A percentile compares a stretch with the other conserved stretches of the same genome.
phyloP scores from a whole-genome alignment of 257 asterid genomes.

The Solanum ossicruentum region DNA sequence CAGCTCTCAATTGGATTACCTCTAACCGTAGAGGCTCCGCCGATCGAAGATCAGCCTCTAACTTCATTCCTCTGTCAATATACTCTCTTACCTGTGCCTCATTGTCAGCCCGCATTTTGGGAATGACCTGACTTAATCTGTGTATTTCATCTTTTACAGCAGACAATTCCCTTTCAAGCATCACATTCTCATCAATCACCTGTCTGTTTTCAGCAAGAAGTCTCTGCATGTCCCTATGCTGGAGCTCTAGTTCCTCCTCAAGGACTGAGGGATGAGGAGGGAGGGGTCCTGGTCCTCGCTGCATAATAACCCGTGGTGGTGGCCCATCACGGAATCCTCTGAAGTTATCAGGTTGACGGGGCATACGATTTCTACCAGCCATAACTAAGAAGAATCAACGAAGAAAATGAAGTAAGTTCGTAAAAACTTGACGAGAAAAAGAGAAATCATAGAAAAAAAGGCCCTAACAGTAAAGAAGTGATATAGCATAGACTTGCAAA shows the following conservation, averaged over 20 bases:
- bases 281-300: slow-evolving; percentile 33
- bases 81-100: slow-evolving; percentile 73
- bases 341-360: slow-evolving; percentile 37
- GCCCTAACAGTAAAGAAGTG: not conserved
- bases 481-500: not conserved
- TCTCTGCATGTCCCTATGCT: slow-evolving; percentile 67
- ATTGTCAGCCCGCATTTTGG: slow-evolving; percentile 51
- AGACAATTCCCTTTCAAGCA: slow-evolving; percentile 68
- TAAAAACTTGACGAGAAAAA: not conserved
- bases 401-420: not conserved
- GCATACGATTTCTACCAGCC: slow-evolving; percentile 70
- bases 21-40: slow-evolving; percentile 57
- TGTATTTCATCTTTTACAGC: slow-evolving; percentile 78
- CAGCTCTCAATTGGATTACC: slow-evolving; percentile 46
- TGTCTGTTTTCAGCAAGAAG: slow-evolving; percentile 55
- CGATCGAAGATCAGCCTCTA: slow-evolving; percentile 68
- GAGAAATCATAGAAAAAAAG: not conserved
- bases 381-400: slow-evolving; percentile 7
- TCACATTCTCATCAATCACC: slow-evolving; percentile 68
- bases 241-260: slow-evolving; percentile 80
- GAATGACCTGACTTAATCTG: slow-evolving; percentile 55
- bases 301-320: slow-evolving; percentile 16
- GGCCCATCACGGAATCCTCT: slow-evolving; percentile 47
- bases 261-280: slow-evolving; percentile 55
- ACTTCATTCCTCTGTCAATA: slow-evolving; percentile 56